Evolutionary conservation across 1,284 basidiomycete genomes (phyloP).

Genomic region (Nidula niveotomentosa): DNA sequence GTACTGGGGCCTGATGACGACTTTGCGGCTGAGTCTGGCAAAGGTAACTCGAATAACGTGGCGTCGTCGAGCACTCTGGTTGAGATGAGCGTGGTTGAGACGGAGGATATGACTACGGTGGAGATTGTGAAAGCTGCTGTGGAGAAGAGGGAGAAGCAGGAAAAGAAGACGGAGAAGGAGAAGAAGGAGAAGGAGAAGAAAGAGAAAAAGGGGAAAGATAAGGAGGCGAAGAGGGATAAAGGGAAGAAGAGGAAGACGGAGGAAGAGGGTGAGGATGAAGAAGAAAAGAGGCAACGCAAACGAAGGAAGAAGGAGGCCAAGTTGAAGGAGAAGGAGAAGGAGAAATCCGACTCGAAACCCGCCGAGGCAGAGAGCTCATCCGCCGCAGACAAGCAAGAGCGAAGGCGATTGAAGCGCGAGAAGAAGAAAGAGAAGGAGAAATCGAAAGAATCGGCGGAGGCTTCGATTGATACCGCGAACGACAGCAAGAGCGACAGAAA

Average conservation of each 20-base stretch:
- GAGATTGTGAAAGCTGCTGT: constrained; percentile 3
- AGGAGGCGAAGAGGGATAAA: constrained; percentile 10
- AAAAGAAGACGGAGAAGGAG: constrained; percentile 19
- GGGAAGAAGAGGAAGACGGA: constrained; percentile 10
- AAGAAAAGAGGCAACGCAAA: constrained; percentile 22
- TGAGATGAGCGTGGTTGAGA: too few relatives aligned
- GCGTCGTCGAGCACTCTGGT: too few relatives aligned
- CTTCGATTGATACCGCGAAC: too few relatives aligned
- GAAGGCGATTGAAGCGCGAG: too few relatives aligned
- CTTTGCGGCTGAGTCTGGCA: not conserved
- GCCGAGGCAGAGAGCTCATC: too few relatives aligned
- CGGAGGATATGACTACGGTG: not conserved
- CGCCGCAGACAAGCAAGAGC: too few relatives aligned
- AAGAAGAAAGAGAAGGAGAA: too few relatives aligned
- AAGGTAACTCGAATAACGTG: constrained; percentile 12
- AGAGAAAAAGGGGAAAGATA: constrained; percentile 10
- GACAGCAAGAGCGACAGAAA: too few relatives aligned
- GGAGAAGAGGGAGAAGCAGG: constrained; percentile 12
- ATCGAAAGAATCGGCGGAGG: too few relatives aligned
- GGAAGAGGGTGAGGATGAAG: constrained; percentile 15
- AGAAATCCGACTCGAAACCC: not conserved
- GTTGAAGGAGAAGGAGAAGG: constrained; percentile 11
- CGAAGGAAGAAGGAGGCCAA: constrained; percentile 17
- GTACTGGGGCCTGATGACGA: constrained; percentile 47
- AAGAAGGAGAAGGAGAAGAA: constrained; percentile 11